A percentile compares a stretch with the other conserved stretches of the same genome.
Conservation (phyloP, 1,284 basidiomycete species). For the Apiotrichum porosum region DNA sequence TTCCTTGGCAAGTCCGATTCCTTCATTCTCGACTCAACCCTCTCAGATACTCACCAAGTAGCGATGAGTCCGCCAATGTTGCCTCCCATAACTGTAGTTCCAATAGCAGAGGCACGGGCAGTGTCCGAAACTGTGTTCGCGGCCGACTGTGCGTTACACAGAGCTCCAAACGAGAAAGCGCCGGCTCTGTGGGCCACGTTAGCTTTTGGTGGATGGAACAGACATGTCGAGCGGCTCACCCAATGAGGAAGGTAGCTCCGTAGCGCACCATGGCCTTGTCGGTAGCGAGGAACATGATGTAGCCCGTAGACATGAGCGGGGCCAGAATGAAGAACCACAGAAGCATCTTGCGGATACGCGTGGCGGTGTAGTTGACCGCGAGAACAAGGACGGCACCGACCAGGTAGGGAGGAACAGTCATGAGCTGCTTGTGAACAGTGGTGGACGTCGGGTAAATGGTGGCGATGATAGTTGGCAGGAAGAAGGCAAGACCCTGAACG, state of each 20-base stretch:
- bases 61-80: constrained; percentile 8
- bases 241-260: constrained; percentile 8
- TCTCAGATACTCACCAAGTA: constrained; percentile 4
- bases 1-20: too few relatives aligned
- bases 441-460: constrained; percentile 43
- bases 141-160: not conserved
- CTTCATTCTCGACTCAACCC: too few relatives aligned
- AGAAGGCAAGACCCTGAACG: constrained; percentile 40
- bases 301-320: constrained; percentile 38
- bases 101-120: constrained; percentile 1
- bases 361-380: constrained; percentile 28
- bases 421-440: constrained; percentile 40
- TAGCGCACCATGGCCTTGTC: constrained; percentile 2
- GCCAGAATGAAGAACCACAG: constrained; percentile 29
- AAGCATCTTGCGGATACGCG: constrained; percentile 33
- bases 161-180: constrained; percentile 5
- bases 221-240: too few relatives aligned
- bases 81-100: not conserved
- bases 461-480: constrained; percentile 41
- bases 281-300: constrained; percentile 37
- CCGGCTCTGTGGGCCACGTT: too few relatives aligned
- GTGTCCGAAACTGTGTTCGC: constrained; percentile 3
- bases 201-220: too few relatives aligned
- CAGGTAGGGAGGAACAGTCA: constrained; percentile 44
- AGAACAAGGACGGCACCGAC: constrained; percentile 34